Evolutionary conservation across 2,329 filamentous ascomycete genomes (phyloP).

Genomic region (Verticillium nubilum): DNA sequence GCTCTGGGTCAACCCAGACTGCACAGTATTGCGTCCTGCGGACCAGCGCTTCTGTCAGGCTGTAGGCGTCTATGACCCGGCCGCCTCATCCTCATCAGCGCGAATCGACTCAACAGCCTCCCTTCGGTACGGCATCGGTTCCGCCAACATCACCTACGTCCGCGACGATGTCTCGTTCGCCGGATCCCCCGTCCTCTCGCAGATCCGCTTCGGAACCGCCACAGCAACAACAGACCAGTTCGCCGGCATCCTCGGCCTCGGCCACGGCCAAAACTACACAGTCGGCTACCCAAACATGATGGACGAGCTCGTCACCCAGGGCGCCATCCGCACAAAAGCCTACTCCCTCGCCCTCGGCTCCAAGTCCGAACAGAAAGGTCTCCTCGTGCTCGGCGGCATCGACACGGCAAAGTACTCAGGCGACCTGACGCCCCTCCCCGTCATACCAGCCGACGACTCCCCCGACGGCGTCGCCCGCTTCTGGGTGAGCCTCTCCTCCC

Average conservation of each 20-base stretch:
- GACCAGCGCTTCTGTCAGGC: constrained; percentile 40
- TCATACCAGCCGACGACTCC: constrained; percentile 48
- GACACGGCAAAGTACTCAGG: constrained; percentile 61
- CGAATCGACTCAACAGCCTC: constrained; percentile 28
- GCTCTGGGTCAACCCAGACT: constrained; percentile 58
- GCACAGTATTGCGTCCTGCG: constrained; percentile 35
- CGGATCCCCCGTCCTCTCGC: constrained; percentile 33
- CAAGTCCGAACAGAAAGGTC: constrained; percentile 53
- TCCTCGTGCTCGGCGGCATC: constrained; percentile 63
- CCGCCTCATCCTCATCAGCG: constrained; percentile 32
- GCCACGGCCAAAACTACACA: constrained; percentile 50
- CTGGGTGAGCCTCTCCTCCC: constrained; percentile 43
- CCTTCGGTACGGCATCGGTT: constrained; percentile 46
- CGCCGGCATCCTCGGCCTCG: constrained; percentile 67
- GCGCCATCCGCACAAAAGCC: constrained; percentile 53
- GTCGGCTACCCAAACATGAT: constrained; percentile 45
- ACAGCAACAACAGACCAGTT: constrained; percentile 40
- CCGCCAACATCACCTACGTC: constrained; percentile 45
- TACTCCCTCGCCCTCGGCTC: constrained; percentile 63
- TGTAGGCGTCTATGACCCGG: constrained; percentile 37
- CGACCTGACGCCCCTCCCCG: constrained; percentile 52
- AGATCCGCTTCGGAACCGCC: constrained; percentile 64
- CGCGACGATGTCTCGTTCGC: constrained; percentile 38
- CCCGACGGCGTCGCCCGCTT: constrained; percentile 49
- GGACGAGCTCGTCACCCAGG: constrained; percentile 43